Percentiles rank a stretch among this genome's conserved stretches.
phyloP scores from a whole-genome alignment of 805 yeast species.

The Ogataea populi-albae region DNA sequence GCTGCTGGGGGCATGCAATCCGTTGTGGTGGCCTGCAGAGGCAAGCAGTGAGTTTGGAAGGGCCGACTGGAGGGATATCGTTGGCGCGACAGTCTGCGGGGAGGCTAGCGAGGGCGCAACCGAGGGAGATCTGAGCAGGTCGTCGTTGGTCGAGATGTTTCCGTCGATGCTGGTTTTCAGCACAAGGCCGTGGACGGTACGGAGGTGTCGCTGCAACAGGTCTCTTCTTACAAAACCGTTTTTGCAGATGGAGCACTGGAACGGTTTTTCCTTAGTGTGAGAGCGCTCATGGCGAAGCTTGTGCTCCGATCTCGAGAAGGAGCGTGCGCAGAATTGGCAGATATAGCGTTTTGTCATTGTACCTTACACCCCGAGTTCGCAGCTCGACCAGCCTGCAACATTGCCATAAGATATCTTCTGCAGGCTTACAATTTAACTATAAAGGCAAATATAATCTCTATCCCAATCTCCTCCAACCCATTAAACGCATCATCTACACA shows the following conservation, averaged over 20 bases:
- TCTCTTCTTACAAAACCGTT: constrained; percentile 77
- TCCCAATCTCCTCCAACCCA: too few species aligned
- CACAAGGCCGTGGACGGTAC: constrained; percentile 64
- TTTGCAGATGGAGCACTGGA: constrained; percentile 66
- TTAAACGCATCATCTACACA: too few species aligned
- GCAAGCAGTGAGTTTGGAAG: not conserved
- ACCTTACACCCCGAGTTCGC: too few species aligned
- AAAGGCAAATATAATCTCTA: too few species aligned
- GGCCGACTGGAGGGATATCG: not conserved
- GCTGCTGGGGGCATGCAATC: not conserved
- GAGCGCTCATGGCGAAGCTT: constrained; percentile 75
- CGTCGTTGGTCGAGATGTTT: constrained; percentile 24
- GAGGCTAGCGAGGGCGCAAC: not conserved
- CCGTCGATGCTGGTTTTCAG: constrained; percentile 27
- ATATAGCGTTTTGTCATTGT: constrained; percentile 64
- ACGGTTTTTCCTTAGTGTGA: constrained; percentile 79
- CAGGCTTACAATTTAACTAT: too few species aligned
- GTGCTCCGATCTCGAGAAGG: constrained; percentile 78
- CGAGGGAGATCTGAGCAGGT: constrained; percentile 14
- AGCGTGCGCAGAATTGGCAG: constrained; percentile 77
- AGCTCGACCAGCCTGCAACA: too few species aligned
- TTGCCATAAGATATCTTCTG: too few species aligned
- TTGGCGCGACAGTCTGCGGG: not conserved
- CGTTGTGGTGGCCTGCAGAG: not conserved
- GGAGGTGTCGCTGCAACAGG: constrained; percentile 67